Evolutionary conservation across 2,329 filamentous ascomycete genomes (phyloP).

Genomic region (Paramyrothecium sp.): DNA sequence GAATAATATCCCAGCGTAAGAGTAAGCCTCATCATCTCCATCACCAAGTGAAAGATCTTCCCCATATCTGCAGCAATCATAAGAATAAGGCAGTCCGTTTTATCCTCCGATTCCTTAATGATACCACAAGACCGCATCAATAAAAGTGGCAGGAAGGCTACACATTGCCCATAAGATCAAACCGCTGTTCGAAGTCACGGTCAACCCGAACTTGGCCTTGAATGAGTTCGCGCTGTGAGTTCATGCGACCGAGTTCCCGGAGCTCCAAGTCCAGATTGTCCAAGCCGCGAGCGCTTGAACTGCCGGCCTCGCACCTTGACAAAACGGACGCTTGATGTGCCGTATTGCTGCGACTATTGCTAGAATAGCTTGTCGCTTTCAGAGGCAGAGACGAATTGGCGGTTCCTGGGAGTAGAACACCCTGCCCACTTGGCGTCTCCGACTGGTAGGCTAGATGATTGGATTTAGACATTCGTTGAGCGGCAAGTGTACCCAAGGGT

Average conservation of each 20-base stretch:
- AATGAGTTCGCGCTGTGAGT: slow-evolving; percentile 11
- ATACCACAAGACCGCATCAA: no score
- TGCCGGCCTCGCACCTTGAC: slow-evolving; percentile 22
- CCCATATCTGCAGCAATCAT: no score
- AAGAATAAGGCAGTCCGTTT: no score
- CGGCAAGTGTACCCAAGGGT: slow-evolving; percentile 50
- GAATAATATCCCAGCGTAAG: no score
- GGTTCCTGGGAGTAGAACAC: slow-evolving; percentile 8
- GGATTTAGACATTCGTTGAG: slow-evolving; percentile 40
- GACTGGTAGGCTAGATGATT: slow-evolving; percentile 16
- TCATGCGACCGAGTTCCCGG: slow-evolving; percentile 17
- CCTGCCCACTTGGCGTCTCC: slow-evolving; percentile 12
- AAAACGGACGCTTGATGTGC: slow-evolving; percentile 16
- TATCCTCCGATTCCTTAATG: no score
- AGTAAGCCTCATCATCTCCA: no score
- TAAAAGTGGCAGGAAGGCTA: no score
- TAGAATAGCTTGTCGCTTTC: slow-evolving; percentile 18
- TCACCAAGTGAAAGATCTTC: no score
- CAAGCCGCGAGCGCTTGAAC: slow-evolving; percentile 11
- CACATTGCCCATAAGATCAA: no score
- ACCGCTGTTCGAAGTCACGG: slow-evolving; percentile 24
- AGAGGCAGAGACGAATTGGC: slow-evolving; percentile 15
- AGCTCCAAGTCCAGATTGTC: slow-evolving; percentile 31
- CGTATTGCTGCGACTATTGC: slow-evolving; percentile 11
- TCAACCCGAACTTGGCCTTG: slow-evolving; percentile 24